Conservation (phyloP, 768 basidiomycete genomes). For the Naganishia kalamii region DNA sequence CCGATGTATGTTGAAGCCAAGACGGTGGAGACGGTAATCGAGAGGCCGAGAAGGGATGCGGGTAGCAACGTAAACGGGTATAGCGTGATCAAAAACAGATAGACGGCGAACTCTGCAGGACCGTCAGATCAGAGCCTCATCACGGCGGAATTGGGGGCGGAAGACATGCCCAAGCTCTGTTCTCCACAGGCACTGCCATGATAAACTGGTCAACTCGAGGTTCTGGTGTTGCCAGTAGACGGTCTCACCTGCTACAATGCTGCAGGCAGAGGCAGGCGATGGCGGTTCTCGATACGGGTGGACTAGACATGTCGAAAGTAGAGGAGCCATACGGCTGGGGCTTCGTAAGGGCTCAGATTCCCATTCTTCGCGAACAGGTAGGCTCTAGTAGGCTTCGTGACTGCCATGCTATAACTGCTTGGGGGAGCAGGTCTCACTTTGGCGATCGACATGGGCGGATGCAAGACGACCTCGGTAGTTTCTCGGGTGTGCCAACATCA, state of each 20-base stretch:
- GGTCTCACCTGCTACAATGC: conserved; percentile 20
- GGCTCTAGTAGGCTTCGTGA: too few species aligned
- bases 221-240: neutral
- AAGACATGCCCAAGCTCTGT: conserved; percentile 15
- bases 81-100: conserved; percentile 37
- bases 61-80: conserved; percentile 43
- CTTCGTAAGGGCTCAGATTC: too few species aligned
- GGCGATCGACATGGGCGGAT: too few species aligned
- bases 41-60: conserved; percentile 39
- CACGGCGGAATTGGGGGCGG: too few species aligned
- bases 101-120: conserved; percentile 21
- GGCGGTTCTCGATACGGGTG: conserved; percentile 1
- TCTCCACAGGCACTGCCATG: conserved; percentile 19
- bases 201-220: neutral
- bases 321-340: too few species aligned
- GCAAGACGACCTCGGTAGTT: too few species aligned
- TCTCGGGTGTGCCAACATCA: too few species aligned
- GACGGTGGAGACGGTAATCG: conserved; percentile 33
- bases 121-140: neutral
- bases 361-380: too few species aligned
- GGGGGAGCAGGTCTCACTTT: too few species aligned
- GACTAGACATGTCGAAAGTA: too few species aligned
- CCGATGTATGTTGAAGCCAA: conserved; percentile 38
- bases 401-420: too few species aligned
- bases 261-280: conserved; percentile 14